Conservation (phyloP, 768 basidiomycete species). For the Lactarius quietus region DNA sequence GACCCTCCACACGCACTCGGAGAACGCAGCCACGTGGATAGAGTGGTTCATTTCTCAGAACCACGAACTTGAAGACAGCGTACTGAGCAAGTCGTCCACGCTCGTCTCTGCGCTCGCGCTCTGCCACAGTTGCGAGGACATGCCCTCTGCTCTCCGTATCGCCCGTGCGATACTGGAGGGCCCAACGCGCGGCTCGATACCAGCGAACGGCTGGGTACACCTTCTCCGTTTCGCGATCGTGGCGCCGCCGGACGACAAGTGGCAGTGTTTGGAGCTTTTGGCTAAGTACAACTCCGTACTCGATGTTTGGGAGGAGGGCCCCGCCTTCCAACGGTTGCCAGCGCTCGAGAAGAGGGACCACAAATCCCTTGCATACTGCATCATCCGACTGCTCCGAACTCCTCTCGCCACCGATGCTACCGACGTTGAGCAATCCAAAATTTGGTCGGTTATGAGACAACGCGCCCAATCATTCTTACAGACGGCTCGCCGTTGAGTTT, state of each 20-base stretch:
- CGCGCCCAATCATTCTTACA: conserved; percentile 9
- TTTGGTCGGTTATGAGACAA: conserved; percentile 7
- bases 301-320: conserved; percentile 1
- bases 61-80: neutral
- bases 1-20: neutral
- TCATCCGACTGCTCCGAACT: conserved; percentile 2
- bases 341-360: conserved; percentile 17
- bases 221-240: conserved; percentile 17
- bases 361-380: conserved; percentile 6
- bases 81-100: neutral
- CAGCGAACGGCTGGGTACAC: conserved; percentile 9
- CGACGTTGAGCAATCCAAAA: neutral
- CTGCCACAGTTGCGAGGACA: conserved; percentile 15
- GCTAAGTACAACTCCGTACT: conserved; percentile 1
- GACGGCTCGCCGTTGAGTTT: neutral
- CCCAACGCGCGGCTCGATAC: neutral
- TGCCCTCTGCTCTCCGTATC: conserved; percentile 2
- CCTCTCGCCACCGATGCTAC: neutral
- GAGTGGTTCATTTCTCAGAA: conserved; percentile 11
- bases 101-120: conserved; percentile 5
- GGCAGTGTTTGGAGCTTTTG: conserved; percentile 20
- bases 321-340: neutral
- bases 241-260: neutral
- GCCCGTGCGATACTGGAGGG: neutral
- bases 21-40: conserved; percentile 13